These are phyloP conservation scores for Backusella luteola DNA, from an alignment of 192 early-diverging fungal genomes.

Conservation along the genomic window DNA sequence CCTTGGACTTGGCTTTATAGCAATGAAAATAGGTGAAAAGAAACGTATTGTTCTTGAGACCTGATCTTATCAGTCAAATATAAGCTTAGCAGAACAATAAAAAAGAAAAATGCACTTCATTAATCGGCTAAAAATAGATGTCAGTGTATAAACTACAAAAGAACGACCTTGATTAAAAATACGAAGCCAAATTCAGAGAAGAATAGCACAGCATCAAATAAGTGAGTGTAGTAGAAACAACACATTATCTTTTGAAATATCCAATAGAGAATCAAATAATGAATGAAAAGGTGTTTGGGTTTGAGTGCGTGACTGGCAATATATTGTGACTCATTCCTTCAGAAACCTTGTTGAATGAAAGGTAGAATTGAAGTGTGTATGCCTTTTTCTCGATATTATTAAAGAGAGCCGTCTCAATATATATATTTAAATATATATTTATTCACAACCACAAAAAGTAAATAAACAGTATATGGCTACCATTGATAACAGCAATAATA, in stretches of 20 bases:
- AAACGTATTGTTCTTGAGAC: not conserved
- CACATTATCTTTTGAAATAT: no score
- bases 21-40: not conserved
- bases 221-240: not conserved
- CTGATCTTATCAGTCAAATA: not conserved
- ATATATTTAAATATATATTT: not conserved
- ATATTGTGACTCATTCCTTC: not conserved
- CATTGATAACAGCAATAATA: not conserved
- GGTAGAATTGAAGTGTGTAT: not conserved
- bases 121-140: not conserved
- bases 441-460: not conserved
- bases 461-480: not conserved
- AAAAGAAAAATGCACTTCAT: not conserved
- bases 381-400: not conserved
- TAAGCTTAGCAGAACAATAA: not conserved
- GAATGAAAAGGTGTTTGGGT: no score
- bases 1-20: not conserved
- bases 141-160: not conserved
- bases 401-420: not conserved
- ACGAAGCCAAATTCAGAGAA: not conserved
- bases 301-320: not conserved
- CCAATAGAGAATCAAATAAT: no score
- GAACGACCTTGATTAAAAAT: no score
- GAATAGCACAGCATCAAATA: not conserved
- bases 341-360: not conserved